Evolutionary conservation across 75 land plant genomes (phyloP), one percentile per base, ranked within the genome.

Genomic region (Chamaecyparis obtusa): DNA sequence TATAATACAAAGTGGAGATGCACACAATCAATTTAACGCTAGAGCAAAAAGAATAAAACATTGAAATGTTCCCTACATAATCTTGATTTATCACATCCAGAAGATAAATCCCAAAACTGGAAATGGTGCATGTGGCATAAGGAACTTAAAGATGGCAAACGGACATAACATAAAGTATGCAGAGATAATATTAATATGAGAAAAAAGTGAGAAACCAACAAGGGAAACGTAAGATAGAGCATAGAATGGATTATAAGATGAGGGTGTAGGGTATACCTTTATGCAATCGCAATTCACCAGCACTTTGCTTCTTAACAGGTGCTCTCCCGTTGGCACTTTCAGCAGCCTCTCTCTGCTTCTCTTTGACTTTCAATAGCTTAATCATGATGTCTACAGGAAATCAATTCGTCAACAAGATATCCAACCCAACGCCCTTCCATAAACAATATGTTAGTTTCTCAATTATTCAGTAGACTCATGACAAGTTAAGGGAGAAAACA

Each of bases 221-320:
- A 64, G 27, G 9, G 27, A 78, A 39, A 78, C 39, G 27, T 19
- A 41, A 78, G 46, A 78, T 17, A 41, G 19, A 33, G 35, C 14
- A 75, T 75, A 75, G 24, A 21, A 78, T 78, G 21, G 46, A 4
- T 77, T 37, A 36, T 27, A 24, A 21, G n/a, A 21, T 64, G 8
- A 5, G n/a, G 0, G 8, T 27, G 64, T 57, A 57, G 24, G 19
- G 6, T 72, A 49, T 37, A 96, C 98, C 98, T 94, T 93, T 96
- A 74, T 96, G 97, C 49, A 96, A 92, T 79, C 98, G 95, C 67
- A 96, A 90, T 89, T 96, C 98, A 27, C 98, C 96, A 64, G 98
- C 92, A 90, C 92, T 96, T 90, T 96, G 98, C 90, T 95, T 96
- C 89, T 94, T 96, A 9, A 85, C 86, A 39, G 93, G 91, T n/a